These are phyloP conservation scores for Chamaecrista fasciculata DNA, from an alignment of 306 rosid species.

Conservation along the genomic window DNA sequence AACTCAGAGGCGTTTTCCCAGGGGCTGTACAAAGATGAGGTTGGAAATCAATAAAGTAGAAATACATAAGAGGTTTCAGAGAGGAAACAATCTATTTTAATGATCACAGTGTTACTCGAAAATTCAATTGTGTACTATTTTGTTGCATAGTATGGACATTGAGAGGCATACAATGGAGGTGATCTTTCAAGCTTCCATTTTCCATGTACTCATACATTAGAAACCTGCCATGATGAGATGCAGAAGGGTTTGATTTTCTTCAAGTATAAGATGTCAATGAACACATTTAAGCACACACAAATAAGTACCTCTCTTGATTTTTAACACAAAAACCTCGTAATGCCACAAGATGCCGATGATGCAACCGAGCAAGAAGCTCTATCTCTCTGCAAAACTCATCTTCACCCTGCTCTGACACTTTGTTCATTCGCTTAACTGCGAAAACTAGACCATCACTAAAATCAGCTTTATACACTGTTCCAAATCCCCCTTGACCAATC, in stretches of 20 bases:
- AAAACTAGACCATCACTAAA: conserved; percentile 69
- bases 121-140: conserved; percentile 4
- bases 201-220: conserved; percentile 92
- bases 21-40: conserved; percentile 56
- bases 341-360: conserved; percentile 95
- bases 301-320: conserved; percentile 73
- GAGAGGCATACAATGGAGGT: conserved; percentile 87
- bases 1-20: conserved; percentile 72
- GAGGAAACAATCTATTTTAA: conserved; percentile 20
- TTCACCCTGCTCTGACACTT: conserved; percentile 80
- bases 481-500: conserved; percentile 96
- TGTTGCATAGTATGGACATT: conserved; percentile 15
- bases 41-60: conserved; percentile 17
- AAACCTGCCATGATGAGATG: conserved; percentile 67
- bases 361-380: conserved; percentile 88
- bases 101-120: conserved; percentile 7
- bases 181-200: conserved; percentile 98
- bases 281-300: conserved; percentile 28
- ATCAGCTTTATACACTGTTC: conserved; percentile 88
- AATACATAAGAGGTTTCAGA: conserved; percentile 15
- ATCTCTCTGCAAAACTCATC: conserved; percentile 91
- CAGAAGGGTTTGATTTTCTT: conserved; percentile 29
- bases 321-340: conserved; percentile 78
- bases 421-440: conserved; percentile 89
- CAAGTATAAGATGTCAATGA: conserved; percentile 25